Evolutionary conservation across 2,329 filamentous ascomycete genomes (phyloP).

Genomic region (Talaromyces sp.): DNA sequence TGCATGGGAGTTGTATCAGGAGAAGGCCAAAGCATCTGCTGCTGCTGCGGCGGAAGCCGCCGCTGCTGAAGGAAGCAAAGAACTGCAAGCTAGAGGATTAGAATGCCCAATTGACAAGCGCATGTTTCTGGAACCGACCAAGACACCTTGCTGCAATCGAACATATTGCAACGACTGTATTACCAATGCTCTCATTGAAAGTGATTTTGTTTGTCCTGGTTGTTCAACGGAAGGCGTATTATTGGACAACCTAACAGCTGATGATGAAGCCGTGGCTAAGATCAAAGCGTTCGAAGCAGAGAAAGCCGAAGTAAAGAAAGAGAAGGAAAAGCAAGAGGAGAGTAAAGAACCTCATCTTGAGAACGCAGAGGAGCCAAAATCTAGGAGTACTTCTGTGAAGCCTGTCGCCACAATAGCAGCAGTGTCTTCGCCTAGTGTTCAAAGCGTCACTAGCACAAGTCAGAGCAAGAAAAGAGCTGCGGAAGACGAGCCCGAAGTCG

Average conservation of each 20-base stretch:
- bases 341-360: conserved; percentile 22
- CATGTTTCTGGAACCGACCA: conserved; percentile 97
- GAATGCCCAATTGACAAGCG: conserved; percentile 96
- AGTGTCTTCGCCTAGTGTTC: conserved; percentile 27
- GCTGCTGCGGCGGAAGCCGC: conserved; percentile 77
- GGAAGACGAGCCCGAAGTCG: conserved; percentile 57
- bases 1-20: conserved; percentile 95
- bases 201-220: conserved; percentile 90
- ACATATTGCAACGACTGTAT: conserved; percentile 99
- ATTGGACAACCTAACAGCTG: conserved; percentile 81
- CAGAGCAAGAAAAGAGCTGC: conserved; percentile 74
- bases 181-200: conserved; percentile 96
- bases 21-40: conserved; percentile 81
- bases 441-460: conserved; percentile 28
- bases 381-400: conserved; percentile 13
- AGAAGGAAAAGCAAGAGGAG: conserved; percentile 35
- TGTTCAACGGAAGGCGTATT: conserved; percentile 88
- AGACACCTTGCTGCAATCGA: conserved; percentile 96
- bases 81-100: conserved; percentile 79
- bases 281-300: conserved; percentile 68
- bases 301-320: conserved; percentile 42
- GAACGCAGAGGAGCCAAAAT: conserved; percentile 11
- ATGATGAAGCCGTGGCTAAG: conserved; percentile 72
- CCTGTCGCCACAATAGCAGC: conserved; percentile 19
- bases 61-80: conserved; percentile 72